Evolutionary conservation across 106 monocot species (phyloP).

Genomic region (Dioscorea zingiberensis): DNA sequence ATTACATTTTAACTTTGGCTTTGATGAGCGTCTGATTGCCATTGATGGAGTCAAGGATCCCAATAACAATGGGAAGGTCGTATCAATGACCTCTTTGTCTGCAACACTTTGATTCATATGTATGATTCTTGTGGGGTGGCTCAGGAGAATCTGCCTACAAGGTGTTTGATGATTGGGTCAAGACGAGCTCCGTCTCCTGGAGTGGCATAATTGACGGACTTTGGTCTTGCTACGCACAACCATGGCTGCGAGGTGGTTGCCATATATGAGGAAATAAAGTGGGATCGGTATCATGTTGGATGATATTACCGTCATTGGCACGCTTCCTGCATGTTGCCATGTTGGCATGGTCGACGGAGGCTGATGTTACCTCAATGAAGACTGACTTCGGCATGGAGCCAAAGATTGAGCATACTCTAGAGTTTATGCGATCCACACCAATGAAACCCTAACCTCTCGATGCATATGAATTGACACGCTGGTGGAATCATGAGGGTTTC

Average conservation of each 20-base stretch:
- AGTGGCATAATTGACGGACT: constrained; percentile 66
- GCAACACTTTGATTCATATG: constrained; percentile 60
- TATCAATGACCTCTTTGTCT: constrained; percentile 46
- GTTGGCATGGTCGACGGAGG: constrained; percentile 53
- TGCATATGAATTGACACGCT: too few relatives aligned
- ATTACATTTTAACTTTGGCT: too few relatives aligned
- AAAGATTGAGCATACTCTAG: too few relatives aligned
- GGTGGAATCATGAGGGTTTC: too few relatives aligned
- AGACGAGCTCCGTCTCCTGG: constrained; percentile 41
- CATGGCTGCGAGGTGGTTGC: constrained; percentile 42
- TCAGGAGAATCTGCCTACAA: constrained; percentile 26
- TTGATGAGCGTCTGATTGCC: too few relatives aligned
- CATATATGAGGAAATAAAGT: constrained; percentile 45
- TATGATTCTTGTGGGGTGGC: constrained; percentile 18
- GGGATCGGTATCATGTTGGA: constrained; percentile 33
- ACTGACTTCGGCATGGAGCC: constrained; percentile 10
- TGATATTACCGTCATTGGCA: constrained; percentile 50
- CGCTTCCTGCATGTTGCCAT: constrained; percentile 69
- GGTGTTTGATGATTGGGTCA: constrained; percentile 36
- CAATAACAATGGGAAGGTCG: too few relatives aligned
- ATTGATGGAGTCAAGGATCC: too few relatives aligned
- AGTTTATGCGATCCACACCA: too few relatives aligned
- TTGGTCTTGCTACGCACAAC: constrained; percentile 56
- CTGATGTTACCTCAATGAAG: constrained; percentile 29
- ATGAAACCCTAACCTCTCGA: too few relatives aligned